Evolutionary conservation across 1,139 yeast genomes (phyloP).

Genomic region (Pneumocystis carinii): DNA sequence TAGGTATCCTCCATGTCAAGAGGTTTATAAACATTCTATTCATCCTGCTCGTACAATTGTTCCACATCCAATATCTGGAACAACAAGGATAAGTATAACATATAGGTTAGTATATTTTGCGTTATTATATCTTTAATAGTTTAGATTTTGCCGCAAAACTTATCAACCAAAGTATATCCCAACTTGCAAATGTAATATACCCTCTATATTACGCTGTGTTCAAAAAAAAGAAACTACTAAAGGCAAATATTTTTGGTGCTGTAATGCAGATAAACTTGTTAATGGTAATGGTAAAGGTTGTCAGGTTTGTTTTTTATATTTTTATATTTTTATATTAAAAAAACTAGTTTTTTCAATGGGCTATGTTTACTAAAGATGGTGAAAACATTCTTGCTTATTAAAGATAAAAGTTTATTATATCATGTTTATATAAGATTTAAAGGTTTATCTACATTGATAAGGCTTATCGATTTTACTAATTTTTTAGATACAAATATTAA

Average conservation of each 20-base stretch:
- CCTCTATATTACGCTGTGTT: background rate
- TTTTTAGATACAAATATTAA: background rate
- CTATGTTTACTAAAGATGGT: background rate
- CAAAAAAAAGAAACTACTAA: background rate
- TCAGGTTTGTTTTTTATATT: background rate
- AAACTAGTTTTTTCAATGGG: background rate
- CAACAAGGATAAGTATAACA: constrained; percentile 45
- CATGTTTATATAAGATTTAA: background rate
- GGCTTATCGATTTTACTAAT: background rate
- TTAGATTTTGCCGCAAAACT: constrained; percentile 32
- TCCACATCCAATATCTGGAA: constrained; percentile 36
- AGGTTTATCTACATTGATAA: background rate
- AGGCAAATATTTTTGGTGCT: background rate
- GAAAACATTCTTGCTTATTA: background rate
- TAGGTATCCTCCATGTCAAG: constrained; percentile 55
- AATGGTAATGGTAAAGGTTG: background rate
- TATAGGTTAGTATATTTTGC: constrained; percentile 21
- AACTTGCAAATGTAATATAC: constrained; percentile 32
- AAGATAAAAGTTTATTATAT: background rate
- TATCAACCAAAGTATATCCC: constrained; percentile 31
- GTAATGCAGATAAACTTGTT: background rate
- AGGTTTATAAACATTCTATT: constrained; percentile 47
- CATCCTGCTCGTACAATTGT: constrained; percentile 23
- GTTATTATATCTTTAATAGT: background rate
- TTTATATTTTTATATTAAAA: background rate